A percentile compares a stretch with the other conserved stretches of the same genome.
These are phyloP conservation scores for Penicillium digitatum DNA, from an alignment of 2,329 filamentous ascomycete species.

Conservation along the genomic window DNA sequence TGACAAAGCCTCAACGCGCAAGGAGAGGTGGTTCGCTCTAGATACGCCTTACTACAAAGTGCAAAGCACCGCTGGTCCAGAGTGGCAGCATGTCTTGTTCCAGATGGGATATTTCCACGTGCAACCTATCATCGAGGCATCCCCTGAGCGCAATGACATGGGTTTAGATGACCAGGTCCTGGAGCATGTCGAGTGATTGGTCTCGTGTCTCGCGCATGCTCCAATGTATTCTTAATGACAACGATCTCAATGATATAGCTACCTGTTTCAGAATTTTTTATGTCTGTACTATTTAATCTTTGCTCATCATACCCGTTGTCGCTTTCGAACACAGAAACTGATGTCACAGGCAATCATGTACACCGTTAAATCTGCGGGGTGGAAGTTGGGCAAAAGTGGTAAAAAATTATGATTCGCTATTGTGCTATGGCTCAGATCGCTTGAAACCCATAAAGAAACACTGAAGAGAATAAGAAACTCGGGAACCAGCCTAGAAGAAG, in stretches of 20 bases:
- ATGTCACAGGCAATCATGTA: too few species aligned
- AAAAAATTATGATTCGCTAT: background rate
- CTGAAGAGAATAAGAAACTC: background rate
- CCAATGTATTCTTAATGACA: constrained; percentile 3
- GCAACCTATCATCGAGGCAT: constrained; percentile 16
- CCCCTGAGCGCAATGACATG: constrained; percentile 14
- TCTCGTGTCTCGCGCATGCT: background rate
- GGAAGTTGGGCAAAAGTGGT: background rate
- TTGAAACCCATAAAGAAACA: constrained; percentile 3
- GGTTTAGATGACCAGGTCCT: background rate
- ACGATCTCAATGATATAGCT: background rate
- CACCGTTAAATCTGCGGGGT: too few species aligned
- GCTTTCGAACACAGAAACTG: background rate
- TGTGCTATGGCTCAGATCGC: background rate
- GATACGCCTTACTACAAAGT: constrained; percentile 59
- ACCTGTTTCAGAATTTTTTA: background rate
- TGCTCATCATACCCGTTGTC: background rate
- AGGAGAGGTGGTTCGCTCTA: constrained; percentile 68
- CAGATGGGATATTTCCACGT: constrained; percentile 33
- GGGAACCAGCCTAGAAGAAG: background rate
- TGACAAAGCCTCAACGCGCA: constrained; percentile 60
- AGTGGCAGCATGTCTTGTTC: constrained; percentile 40
- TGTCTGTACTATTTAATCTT: background rate
- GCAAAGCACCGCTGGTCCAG: constrained; percentile 57
- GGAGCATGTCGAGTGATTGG: background rate